phyloP scores from a whole-genome alignment of 257 asterid genomes.

The Prunella vulgaris region DNA sequence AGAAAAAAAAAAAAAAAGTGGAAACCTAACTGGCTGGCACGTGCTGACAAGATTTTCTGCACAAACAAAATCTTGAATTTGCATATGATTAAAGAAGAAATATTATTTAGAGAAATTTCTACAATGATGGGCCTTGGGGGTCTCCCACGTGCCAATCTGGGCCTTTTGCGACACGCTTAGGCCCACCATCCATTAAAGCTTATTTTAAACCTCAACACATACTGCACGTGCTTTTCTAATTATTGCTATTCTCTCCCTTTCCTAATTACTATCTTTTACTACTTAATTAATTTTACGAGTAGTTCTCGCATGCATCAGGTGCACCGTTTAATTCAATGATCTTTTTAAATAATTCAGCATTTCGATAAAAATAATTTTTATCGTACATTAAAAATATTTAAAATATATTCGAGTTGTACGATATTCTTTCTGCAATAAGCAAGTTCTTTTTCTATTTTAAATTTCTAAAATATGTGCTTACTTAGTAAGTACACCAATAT shows the following conservation, averaged over 20 bases:
- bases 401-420: no score
- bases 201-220: constrained; percentile 10
- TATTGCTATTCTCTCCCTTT: neutral
- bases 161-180: constrained; percentile 35
- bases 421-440: no score
- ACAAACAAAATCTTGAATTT: constrained; percentile 20
- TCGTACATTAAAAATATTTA: no score
- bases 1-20: constrained; percentile 24
- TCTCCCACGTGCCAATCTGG: constrained; percentile 42
- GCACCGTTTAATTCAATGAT: no score
- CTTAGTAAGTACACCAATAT: no score
- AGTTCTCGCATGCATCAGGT: no score
- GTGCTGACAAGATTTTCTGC: constrained; percentile 29
- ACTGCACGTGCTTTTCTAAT: constrained; percentile 30
- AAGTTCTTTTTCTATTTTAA: no score
- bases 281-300: no score
- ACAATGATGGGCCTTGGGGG: constrained; percentile 37
- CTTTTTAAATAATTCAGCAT: no score
- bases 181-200: constrained; percentile 36
- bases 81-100: constrained; percentile 23
- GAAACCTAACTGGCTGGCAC: constrained; percentile 38
- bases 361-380: no score
- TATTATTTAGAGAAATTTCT: constrained; percentile 4
- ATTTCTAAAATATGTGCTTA: no score
- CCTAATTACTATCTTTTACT: neutral